Evolutionary conservation across 768 basidiomycete species (phyloP), one percentile per base, ranked within the genome.

Genomic region (Boletus vermiculosoides): DNA sequence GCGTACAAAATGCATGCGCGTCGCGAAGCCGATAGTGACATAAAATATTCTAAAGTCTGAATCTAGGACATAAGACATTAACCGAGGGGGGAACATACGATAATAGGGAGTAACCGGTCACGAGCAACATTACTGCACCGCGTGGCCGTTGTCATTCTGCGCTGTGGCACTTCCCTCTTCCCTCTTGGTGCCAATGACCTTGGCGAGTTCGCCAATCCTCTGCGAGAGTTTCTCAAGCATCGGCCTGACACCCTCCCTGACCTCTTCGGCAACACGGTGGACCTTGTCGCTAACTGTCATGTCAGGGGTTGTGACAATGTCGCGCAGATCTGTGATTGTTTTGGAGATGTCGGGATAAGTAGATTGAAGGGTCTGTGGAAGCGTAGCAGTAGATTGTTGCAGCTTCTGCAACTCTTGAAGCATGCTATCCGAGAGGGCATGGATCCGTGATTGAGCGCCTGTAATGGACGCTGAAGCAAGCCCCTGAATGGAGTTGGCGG

Each of bases 281-380:
- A 83, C 79, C 76, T 88, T 90, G 55, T 88, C 88, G 44, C 80
- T 77, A 4, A 88, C 57, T 0, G 87, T 77, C 18, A 85, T 64
- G 51, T 87, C 80, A 54, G 83, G 79, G 36, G 73, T 70, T 18
- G 75, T 77, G 48, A 87, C 64, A 58, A 87, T 85, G 28, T 66
- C 58, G 25, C 77, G 77, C 33, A 91, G 71, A 40, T 90, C 83
- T 18, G 75, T 66, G 55, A 82, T 77, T 3, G 83, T 77, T 42
- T 75, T 73, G 31, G 79, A 75, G 41, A 90, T 67, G 31, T 85
- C 83, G 13, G 77, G 71, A 56, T 83, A 85, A 13, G 81, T 76
- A 30, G 84, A 78, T 48, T 86, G 81, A 59, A 89, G 74, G 20
- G 84, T 81, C 0, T 82, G 74, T 40, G 85, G 86, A 11, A 88